Conservation (phyloP, 495 filamentous ascomycete species). For the Xylaria nigripes region DNA sequence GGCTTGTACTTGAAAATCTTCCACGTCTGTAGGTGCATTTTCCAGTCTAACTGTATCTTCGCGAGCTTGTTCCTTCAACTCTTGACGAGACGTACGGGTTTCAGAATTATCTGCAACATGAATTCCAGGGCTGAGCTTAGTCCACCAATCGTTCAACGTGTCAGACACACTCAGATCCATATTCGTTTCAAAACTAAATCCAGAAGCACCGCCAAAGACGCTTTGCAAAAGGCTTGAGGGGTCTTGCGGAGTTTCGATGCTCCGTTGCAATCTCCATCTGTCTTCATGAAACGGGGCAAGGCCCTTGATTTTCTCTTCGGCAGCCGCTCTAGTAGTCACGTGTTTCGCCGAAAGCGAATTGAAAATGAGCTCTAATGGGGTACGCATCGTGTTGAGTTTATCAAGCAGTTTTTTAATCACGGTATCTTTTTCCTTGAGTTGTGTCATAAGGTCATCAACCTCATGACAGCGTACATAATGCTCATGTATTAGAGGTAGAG, state of each 20-base stretch:
- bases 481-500: conserved; percentile 60
- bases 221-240: conserved; percentile 27
- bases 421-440: conserved; percentile 68
- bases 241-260: conserved; percentile 25
- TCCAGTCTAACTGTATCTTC: neutral
- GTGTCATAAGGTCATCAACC: conserved; percentile 47
- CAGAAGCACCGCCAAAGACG: conserved; percentile 26
- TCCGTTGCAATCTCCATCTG: conserved; percentile 36
- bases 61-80: neutral
- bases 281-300: conserved; percentile 45
- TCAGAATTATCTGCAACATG: conserved; percentile 5
- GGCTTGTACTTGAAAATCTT: conserved; percentile 46
- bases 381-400: conserved; percentile 62
- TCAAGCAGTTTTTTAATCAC: conserved; percentile 68
- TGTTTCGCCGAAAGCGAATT: conserved; percentile 51
- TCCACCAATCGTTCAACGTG: conserved; percentile 43
- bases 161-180: conserved; percentile 24
- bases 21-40: conserved; percentile 25
- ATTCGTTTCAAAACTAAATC: conserved; percentile 19
- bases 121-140: conserved; percentile 26
- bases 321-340: conserved; percentile 35
- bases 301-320: conserved; percentile 47
- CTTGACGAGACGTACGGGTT: conserved; percentile 4
- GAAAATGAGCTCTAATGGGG: conserved; percentile 63
- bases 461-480: conserved; percentile 44